phyloP scores from a whole-genome alignment of 2,329 filamentous ascomycete genomes.

The Neonectria faginata region DNA sequence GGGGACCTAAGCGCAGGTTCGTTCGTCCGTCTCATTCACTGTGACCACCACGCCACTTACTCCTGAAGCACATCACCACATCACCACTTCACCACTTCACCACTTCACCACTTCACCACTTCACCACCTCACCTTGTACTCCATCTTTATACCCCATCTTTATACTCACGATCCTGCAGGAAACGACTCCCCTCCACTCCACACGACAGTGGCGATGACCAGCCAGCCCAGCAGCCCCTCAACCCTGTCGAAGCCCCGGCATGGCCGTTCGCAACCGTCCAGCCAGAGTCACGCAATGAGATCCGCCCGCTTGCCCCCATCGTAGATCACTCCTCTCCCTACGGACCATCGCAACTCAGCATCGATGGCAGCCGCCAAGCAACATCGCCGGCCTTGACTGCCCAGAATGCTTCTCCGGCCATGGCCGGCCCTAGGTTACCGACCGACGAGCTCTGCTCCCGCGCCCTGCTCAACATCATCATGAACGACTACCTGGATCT shows the following conservation, averaged over 20 bases:
- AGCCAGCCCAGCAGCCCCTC: slow-evolving; percentile 6
- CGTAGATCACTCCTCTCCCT: slow-evolving; percentile 17
- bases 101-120: not conserved
- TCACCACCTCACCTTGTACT: not conserved
- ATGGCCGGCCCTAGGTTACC: slow-evolving; percentile 19
- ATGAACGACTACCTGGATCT: slow-evolving; percentile 44
- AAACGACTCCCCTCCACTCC: slow-evolving; percentile 21
- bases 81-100: not conserved
- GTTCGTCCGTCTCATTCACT: slow-evolving; percentile 18
- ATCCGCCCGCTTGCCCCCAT: slow-evolving; percentile 4
- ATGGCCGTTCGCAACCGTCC: slow-evolving; percentile 19
- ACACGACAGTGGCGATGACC: slow-evolving; percentile 19
- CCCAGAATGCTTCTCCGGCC: slow-evolving; percentile 16
- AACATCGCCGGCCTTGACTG: slow-evolving; percentile 10
- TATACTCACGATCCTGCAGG: not conserved
- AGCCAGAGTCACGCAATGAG: slow-evolving; percentile 12
- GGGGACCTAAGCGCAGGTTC: slow-evolving; percentile 42
- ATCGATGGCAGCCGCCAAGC: slow-evolving; percentile 3
- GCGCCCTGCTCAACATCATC: slow-evolving; percentile 37
- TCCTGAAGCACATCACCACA: not conserved
- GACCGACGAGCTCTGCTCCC: slow-evolving; percentile 45
- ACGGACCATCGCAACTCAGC: slow-evolving; percentile 12
- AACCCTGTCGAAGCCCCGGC: not conserved
- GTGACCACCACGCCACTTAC: not conserved
- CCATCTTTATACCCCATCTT: not conserved